These are phyloP conservation scores for Phanerochaete sordida DNA, from an alignment of 768 basidiomycete species.

Conservation along the genomic window DNA sequence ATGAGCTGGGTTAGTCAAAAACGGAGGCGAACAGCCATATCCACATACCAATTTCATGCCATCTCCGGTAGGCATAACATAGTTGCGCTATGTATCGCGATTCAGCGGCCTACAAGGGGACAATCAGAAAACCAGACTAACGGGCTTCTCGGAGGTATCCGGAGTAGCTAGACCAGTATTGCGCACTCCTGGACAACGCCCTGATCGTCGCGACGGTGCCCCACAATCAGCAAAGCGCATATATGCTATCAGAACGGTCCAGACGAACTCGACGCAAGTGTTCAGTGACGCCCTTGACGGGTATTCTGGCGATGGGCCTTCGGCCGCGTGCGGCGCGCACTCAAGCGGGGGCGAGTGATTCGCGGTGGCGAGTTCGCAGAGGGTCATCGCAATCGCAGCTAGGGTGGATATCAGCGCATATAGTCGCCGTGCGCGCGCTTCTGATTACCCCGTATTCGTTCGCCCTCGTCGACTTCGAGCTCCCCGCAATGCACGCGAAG, in stretches of 20 bases:
- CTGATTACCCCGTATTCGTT: constrained; percentile 52
- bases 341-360: constrained; percentile 65
- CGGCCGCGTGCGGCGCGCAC: constrained; percentile 33
- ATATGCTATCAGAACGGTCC: not conserved
- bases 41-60: constrained; percentile 72
- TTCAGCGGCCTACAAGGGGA: not conserved
- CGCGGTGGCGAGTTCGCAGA: constrained; percentile 78
- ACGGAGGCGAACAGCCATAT: no score
- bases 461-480: constrained; percentile 56
- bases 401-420: not conserved
- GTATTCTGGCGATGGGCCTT: not conserved
- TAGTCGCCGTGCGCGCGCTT: not conserved
- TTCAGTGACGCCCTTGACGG: constrained; percentile 30
- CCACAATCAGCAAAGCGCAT: constrained; percentile 1
- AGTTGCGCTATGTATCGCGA: constrained; percentile 52
- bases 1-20: no score
- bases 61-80: constrained; percentile 69
- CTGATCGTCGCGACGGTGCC: constrained; percentile 30
- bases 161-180: constrained; percentile 85
- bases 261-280: constrained; percentile 49
- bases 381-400: constrained; percentile 77
- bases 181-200: constrained; percentile 71
- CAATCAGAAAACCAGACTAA: constrained; percentile 33
- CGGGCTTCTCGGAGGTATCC: constrained; percentile 79
- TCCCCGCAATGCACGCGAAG: constrained; percentile 51